A percentile compares a stretch with the other conserved stretches of the same genome.
phyloP scores from a whole-genome alignment of 345 rosid species.

The Hirschfeldia incana region DNA sequence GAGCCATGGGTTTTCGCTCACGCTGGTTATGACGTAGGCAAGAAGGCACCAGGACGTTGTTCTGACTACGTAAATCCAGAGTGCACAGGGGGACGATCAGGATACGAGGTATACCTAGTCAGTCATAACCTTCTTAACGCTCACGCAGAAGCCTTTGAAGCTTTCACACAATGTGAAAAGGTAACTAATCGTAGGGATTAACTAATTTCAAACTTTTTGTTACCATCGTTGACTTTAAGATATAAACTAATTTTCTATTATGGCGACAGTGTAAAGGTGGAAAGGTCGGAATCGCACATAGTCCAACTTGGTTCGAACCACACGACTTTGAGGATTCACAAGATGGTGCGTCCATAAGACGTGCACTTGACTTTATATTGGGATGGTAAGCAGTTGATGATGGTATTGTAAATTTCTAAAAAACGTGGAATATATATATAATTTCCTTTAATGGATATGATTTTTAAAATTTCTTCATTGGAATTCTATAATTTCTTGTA shows the following conservation, averaged over 20 bases:
- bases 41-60: slow-evolving; percentile 45
- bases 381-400: slow-evolving; percentile 31
- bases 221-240: background rate
- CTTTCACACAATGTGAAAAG: background rate
- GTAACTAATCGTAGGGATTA: background rate
- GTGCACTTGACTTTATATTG: slow-evolving; percentile 29
- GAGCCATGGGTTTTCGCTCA: slow-evolving; percentile 44
- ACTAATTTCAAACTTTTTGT: no score
- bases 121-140: slow-evolving; percentile 33
- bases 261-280: slow-evolving; percentile 2
- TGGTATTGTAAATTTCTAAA: background rate
- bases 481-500: background rate
- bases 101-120: slow-evolving; percentile 32
- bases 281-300: background rate
- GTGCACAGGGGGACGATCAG: slow-evolving; percentile 40
- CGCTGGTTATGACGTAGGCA: slow-evolving; percentile 40
- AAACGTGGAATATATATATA: background rate
- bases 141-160: slow-evolving; percentile 37
- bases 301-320: slow-evolving; percentile 36
- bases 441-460: background rate
- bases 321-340: slow-evolving; percentile 4
- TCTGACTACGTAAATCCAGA: slow-evolving; percentile 7
- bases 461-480: background rate
- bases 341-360: slow-evolving; percentile 14
- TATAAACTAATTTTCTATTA: background rate